Base-by-base conservation (phyloP, 2,329 filamentous ascomycete species). In the Paraconiothyrium sp. region DNA sequence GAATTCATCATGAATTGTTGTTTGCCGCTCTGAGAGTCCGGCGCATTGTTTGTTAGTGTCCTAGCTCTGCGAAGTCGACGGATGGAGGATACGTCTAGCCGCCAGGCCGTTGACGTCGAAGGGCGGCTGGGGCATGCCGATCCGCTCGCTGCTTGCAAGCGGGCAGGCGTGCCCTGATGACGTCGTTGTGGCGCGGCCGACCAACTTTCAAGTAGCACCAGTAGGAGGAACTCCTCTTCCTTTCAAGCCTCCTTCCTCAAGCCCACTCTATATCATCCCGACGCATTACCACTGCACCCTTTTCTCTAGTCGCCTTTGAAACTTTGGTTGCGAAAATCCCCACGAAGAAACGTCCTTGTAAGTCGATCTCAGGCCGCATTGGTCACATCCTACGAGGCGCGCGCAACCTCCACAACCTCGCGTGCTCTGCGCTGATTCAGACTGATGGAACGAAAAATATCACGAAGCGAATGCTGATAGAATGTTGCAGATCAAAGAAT, bases 171-270 rank as follows among this genome's bases (percentile, higher is more conserved):
- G 63, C 61, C 39, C 7, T 46, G 39, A 76, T 76, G 74, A 76
- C 73, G 74, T 76, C 67, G 72, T 47, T 73, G 73, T 76, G 74
- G 73, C 73, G 72, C 60, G 58, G 67, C 54, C 62, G 69, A 63
- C 71, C 71, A 72, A 72, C 69, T 75, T 74, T 70, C 49, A 3
- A 16, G 39, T 39, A 20, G 52, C 39, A 14, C 14, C 27, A 34
- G 22, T 34, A 20, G 13, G 41, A 54, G 30, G 20, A n/a, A 41
- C 44, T 48, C 37, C 57, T 35, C 49, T 44, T 35, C 13, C 27
- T 32, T 34, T 32, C 49, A 37, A 27, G 52, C 57, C 14, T 30
- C 27, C 27, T 30, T 30, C 27, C 27, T 30, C 27, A 30, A 30
- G 27, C 27, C 27, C 27, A 4, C 6, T 60, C 67, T 70, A 57